A percentile compares a stretch with the other conserved stretches of the same genome.
Conservation (phyloP, 768 basidiomycete species). For the Calocera cornea region DNA sequence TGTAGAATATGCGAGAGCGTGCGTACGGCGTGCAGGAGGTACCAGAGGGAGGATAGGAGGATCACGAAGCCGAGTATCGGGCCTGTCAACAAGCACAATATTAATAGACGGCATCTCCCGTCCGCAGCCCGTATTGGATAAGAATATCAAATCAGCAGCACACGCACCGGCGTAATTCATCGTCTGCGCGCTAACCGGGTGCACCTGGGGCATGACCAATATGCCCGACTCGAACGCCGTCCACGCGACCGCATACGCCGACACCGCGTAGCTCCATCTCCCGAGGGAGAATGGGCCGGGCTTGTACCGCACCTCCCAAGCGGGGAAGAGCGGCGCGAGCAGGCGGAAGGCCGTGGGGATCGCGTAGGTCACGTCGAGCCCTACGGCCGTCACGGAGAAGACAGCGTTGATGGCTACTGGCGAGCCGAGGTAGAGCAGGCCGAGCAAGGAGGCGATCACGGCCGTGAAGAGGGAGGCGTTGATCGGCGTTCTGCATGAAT, state of each 20-base stretch:
- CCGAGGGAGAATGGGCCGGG: conserved; percentile 16
- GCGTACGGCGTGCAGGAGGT: background rate
- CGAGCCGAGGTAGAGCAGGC: conserved; percentile 15
- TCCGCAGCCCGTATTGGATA: too few relatives aligned
- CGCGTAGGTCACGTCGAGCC: conserved; percentile 13
- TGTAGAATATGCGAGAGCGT: background rate
- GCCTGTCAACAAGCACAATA: background rate
- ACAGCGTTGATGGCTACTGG: conserved; percentile 16
- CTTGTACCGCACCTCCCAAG: conserved; percentile 8
- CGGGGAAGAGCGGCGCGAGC: background rate
- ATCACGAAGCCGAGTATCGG: background rate
- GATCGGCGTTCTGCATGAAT: conserved; percentile 10
- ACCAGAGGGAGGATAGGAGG: background rate
- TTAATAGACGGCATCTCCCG: too few relatives aligned
- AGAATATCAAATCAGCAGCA: too few relatives aligned
- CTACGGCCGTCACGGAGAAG: conserved; percentile 17
- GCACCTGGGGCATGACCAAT: conserved; percentile 18
- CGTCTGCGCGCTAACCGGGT: conserved; percentile 13
- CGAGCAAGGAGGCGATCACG: conserved; percentile 13
- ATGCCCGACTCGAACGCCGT: conserved; percentile 8
- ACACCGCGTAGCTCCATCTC: conserved; percentile 14
- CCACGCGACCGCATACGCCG: conserved; percentile 15
- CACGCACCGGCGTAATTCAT: conserved; percentile 19
- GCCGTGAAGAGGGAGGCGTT: conserved; percentile 15
- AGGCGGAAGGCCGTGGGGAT: background rate